Percentiles rank a stretch among this genome's conserved stretches.
Conservation (phyloP, 345 rosid genomes). For the Jatropha curcas region DNA sequence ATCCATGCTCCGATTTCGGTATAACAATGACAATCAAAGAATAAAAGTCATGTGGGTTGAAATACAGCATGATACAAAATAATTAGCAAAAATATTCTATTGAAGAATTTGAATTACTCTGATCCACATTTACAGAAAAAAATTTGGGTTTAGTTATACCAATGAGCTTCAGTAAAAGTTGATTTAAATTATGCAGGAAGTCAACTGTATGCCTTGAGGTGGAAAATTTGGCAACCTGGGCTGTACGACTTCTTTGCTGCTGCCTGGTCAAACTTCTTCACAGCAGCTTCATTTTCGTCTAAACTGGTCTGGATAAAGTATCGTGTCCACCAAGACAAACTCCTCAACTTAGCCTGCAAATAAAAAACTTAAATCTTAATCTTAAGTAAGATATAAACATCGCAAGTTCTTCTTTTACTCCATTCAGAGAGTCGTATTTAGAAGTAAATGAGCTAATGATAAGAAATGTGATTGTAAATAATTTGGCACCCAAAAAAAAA, state of each 20-base stretch:
- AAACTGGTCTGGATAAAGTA: constrained; percentile 61
- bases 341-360: constrained; percentile 70
- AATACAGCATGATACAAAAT: neutral
- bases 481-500: neutral
- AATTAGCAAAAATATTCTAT: neutral
- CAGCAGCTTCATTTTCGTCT: constrained; percentile 60
- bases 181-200: neutral
- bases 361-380: too few species aligned
- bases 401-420: too few species aligned
- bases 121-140: neutral
- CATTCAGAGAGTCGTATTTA: too few species aligned
- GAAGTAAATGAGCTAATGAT: neutral
- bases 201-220: constrained; percentile 23
- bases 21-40: neutral
- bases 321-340: constrained; percentile 71
- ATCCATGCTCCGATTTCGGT: neutral
- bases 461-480: neutral
- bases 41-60: neutral
- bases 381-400: too few species aligned
- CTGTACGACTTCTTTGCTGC: constrained; percentile 9
- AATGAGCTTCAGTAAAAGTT: neutral
- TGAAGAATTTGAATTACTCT: neutral
- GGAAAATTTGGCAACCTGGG: constrained; percentile 28
- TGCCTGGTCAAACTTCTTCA: constrained; percentile 45
- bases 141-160: neutral